These are phyloP conservation scores for Jatropha podagrica DNA, from an alignment of 441 rosid species.

Conservation along the genomic window DNA sequence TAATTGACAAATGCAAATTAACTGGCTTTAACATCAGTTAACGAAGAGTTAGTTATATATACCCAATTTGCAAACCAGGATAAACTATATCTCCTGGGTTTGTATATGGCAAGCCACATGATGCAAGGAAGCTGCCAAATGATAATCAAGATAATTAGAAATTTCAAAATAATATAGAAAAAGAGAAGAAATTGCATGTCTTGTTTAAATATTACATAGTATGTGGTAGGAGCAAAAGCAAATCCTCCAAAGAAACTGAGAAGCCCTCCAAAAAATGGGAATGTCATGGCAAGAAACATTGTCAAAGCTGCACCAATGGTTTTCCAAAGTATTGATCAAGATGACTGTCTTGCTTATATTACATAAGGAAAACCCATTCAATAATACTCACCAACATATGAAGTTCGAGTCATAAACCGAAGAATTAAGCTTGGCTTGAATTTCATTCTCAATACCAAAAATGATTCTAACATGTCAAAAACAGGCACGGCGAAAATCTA, in stretches of 20 bases:
- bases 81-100: conserved; percentile 63
- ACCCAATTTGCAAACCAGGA: conserved; percentile 79
- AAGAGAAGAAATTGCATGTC: too few species aligned
- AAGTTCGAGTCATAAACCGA: conserved; percentile 48
- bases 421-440: conserved; percentile 47
- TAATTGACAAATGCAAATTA: too few species aligned
- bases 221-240: conserved; percentile 83
- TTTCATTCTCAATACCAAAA: conserved; percentile 50
- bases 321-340: not conserved
- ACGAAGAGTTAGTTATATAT: conserved; percentile 2
- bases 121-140: conserved; percentile 71
- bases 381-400: conserved; percentile 58
- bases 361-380: not conserved
- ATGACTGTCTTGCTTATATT: not conserved
- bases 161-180: not conserved
- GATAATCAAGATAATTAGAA: not conserved
- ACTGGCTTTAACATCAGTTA: not conserved
- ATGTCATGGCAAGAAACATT: conserved; percentile 53
- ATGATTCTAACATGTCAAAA: conserved; percentile 68
- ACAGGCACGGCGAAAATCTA: conserved; percentile 70
- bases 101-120: conserved; percentile 63
- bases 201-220: conserved; percentile 42
- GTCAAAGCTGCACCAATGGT: conserved; percentile 47
- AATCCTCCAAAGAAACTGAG: conserved; percentile 90
- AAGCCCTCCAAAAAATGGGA: conserved; percentile 81